Conservation (phyloP, 768 basidiomycete genomes). For the Boletus pseudo-olivaceus region DNA sequence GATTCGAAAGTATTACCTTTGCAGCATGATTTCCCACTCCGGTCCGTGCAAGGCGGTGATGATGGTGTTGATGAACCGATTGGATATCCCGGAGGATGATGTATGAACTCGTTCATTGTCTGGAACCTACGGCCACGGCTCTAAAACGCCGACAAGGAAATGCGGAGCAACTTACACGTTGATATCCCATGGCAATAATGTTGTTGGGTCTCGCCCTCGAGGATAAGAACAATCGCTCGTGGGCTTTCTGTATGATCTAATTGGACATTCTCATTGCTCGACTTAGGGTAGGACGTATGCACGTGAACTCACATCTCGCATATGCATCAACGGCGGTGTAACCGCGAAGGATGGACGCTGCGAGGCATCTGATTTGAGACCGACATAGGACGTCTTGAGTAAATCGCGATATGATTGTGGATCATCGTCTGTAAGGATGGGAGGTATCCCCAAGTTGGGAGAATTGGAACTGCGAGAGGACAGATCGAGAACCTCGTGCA, state of each 20-base stretch:
- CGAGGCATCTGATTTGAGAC: slow-evolving; percentile 27
- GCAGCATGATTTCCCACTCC: slow-evolving; percentile 64
- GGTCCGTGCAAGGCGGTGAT: slow-evolving; percentile 59
- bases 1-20: slow-evolving; percentile 41
- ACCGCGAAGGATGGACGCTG: slow-evolving; percentile 27
- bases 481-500: slow-evolving; percentile 34
- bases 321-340: slow-evolving; percentile 42
- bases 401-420: slow-evolving; percentile 32
- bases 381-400: slow-evolving; percentile 47
- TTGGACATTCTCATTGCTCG: background rate
- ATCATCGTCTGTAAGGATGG: slow-evolving; percentile 19
- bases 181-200: slow-evolving; percentile 66
- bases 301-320: slow-evolving; percentile 47
- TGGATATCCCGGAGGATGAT: slow-evolving; percentile 45
- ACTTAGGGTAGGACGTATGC: background rate
- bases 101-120: slow-evolving; percentile 38
- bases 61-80: slow-evolving; percentile 71
- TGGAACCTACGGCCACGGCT: slow-evolving; percentile 12
- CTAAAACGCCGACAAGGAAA: background rate
- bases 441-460: slow-evolving; percentile 4
- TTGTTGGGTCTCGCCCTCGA: slow-evolving; percentile 43
- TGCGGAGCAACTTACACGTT: slow-evolving; percentile 39
- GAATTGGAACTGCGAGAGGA: slow-evolving; percentile 6
- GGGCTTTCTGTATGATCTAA: slow-evolving; percentile 62
- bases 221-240: slow-evolving; percentile 47